Conservation (phyloP, 352 stramenopile genomes). For the Phytopythium kandeliae region DNA sequence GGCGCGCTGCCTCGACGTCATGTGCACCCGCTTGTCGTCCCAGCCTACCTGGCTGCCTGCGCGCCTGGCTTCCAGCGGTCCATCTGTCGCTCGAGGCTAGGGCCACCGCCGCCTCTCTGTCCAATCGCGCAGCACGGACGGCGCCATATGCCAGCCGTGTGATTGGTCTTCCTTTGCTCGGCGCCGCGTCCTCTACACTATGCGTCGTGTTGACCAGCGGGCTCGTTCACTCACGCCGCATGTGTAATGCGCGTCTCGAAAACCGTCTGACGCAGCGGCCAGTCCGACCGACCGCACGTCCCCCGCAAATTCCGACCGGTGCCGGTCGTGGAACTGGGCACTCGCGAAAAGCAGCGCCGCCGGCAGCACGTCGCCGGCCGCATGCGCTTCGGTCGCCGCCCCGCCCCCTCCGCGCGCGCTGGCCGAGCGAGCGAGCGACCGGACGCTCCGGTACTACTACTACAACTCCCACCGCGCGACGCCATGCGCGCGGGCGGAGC, state of each 20-base stretch:
- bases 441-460: not conserved
- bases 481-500: not conserved
- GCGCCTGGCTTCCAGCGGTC: not conserved
- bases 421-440: not conserved
- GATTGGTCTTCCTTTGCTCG: not conserved
- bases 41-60: too few relatives aligned
- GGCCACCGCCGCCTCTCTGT: not conserved
- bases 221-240: too few relatives aligned
- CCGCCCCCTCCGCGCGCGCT: not conserved
- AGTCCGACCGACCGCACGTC: too few relatives aligned
- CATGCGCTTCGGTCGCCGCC: not conserved
- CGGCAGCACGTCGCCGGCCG: slow-evolving; percentile 1
- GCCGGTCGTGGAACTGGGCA: not conserved
- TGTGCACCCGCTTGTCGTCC: too few relatives aligned
- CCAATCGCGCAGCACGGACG: not conserved
- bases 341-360: not conserved
- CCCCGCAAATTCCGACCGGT: too few relatives aligned
- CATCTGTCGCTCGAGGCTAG: too few relatives aligned
- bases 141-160: not conserved
- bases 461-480: not conserved
- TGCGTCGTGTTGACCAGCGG: too few relatives aligned
- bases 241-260: slow-evolving; percentile 1
- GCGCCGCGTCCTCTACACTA: slow-evolving; percentile 1
- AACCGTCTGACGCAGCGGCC: slow-evolving; percentile 4
- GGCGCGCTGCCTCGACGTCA: too few relatives aligned